Evolutionary conservation across 140 eudicot species (phyloP).

Genomic region (Stevia rebaudiana): DNA sequence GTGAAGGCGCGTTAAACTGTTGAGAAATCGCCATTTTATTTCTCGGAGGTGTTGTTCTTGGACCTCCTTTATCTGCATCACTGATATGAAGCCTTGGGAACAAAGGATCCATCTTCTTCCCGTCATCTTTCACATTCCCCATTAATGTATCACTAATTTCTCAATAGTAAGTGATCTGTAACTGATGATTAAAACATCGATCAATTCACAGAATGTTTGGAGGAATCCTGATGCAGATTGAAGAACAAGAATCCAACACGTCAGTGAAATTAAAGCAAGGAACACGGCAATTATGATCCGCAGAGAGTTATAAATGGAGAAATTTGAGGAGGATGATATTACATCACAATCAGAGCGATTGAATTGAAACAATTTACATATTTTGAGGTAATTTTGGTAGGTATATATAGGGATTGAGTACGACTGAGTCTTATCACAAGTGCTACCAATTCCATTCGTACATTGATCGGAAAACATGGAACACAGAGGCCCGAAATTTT

Average conservation of each 20-base stretch:
- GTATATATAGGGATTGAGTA: constrained; percentile 21
- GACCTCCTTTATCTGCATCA: constrained; percentile 58
- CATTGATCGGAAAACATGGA: constrained; percentile 25
- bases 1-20: constrained; percentile 36
- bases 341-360: constrained; percentile 15
- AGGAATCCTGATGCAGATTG: not conserved
- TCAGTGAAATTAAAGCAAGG: constrained; percentile 1
- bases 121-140: constrained; percentile 64
- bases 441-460: constrained; percentile 15
- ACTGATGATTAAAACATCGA: not conserved
- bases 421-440: constrained; percentile 33
- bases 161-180: not conserved
- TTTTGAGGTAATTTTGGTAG: constrained; percentile 18
- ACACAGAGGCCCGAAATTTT: constrained; percentile 33
- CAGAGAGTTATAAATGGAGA: constrained; percentile 29
- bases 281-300: constrained; percentile 21
- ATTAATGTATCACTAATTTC: constrained; percentile 18
- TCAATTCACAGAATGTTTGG: too few species aligned
- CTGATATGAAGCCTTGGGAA: constrained; percentile 68
- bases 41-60: constrained; percentile 65
- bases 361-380: constrained; percentile 10
- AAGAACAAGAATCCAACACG: not conserved
- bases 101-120: constrained; percentile 59
- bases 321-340: constrained; percentile 16
- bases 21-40: constrained; percentile 71